Evolutionary conservation across 169 alveolate genomes (phyloP), one percentile per base, ranked within the genome.

Genomic region (Fabrea salina): DNA sequence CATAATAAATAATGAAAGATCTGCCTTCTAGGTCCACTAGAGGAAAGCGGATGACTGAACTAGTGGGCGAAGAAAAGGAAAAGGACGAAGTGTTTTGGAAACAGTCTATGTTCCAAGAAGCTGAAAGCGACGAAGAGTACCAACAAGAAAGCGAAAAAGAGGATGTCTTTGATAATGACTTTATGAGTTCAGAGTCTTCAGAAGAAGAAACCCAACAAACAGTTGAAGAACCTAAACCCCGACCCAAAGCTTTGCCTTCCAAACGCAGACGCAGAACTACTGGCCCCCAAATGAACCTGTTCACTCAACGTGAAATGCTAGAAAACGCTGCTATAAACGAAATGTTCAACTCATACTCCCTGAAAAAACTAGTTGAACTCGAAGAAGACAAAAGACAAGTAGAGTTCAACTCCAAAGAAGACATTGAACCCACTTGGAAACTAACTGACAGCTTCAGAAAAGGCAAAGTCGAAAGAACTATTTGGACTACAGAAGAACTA

Each of bases 21-120:
- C 86, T 82, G 35, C 88, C 88, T 8, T 66, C 58, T 22, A 56
- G 88, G 56, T 19, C 85, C 35, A 68, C 88, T n/a, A 56, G 88
- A 16, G 88, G 88, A 7, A 82, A 77, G 49, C 74, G 88, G 58
- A 78, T 78, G 61, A 77, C 27, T 8, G 83, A 82, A 53, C 64
- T 82, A 6, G 0, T 82, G 4, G 88, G 88, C 19, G 88, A 82
- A 32, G 88, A 82, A 57, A 83, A 75, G 25, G 88, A 70, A 13
- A 41, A 47, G 16, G 88, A 82, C 49, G 56, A 70, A 32, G 37
- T 47, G 25, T 82, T 82, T 56, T 82, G 88, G 88, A 80, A 75
- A 22, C 88, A 82, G 50, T 47, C 74, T 5, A 75, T 79, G 5
- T 82, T 82, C 76, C 79, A 82, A 25, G 88, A 82, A 49, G 79